Percentiles rank a stretch among this genome's conserved stretches.
Evolutionary conservation across 2,329 filamentous ascomycete genomes (phyloP).

Genomic region (Ploettnerulaceae sp.): DNA sequence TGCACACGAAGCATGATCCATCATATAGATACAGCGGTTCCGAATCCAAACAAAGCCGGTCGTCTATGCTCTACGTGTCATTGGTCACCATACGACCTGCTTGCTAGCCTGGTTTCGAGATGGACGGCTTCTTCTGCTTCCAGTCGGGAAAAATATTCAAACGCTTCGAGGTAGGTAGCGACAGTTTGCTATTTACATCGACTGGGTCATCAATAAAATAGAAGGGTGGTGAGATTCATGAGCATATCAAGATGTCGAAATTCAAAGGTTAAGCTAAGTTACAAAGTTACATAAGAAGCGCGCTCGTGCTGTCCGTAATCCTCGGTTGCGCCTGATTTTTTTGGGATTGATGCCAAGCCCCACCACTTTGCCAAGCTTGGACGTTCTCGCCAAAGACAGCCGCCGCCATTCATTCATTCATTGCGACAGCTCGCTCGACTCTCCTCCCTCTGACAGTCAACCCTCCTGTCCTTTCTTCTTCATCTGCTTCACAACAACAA

Average conservation of each 20-base stretch:
- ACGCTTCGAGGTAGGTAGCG: too few relatives aligned
- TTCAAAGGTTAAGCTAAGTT: too few relatives aligned
- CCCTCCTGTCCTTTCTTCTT: slow-evolving; percentile 1
- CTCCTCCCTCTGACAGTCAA: slow-evolving; percentile 8
- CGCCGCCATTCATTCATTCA: slow-evolving; percentile 7
- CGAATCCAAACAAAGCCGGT: too few relatives aligned
- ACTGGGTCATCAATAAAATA: too few relatives aligned
- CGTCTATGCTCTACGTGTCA: too few relatives aligned
- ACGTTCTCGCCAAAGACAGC: slow-evolving; percentile 11
- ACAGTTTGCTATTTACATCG: too few relatives aligned
- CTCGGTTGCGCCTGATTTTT: neutral
- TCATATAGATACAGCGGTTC: too few relatives aligned
- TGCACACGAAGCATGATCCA: too few relatives aligned
- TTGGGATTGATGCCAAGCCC: neutral
- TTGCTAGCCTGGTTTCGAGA: slow-evolving; percentile 3
- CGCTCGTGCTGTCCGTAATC: neutral
- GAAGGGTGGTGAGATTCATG: too few relatives aligned
- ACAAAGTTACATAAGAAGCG: neutral
- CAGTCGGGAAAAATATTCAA: too few relatives aligned
- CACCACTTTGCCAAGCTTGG: neutral
- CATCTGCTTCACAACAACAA: slow-evolving; percentile 2
- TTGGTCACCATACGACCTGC: too few relatives aligned
- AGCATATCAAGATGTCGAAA: too few relatives aligned
- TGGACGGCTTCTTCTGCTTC: neutral
- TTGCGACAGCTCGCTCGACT: slow-evolving; percentile 19